Base-by-base conservation (phyloP, 2,329 filamentous ascomycete genomes). In the Botrytis pseudocinerea region DNA sequence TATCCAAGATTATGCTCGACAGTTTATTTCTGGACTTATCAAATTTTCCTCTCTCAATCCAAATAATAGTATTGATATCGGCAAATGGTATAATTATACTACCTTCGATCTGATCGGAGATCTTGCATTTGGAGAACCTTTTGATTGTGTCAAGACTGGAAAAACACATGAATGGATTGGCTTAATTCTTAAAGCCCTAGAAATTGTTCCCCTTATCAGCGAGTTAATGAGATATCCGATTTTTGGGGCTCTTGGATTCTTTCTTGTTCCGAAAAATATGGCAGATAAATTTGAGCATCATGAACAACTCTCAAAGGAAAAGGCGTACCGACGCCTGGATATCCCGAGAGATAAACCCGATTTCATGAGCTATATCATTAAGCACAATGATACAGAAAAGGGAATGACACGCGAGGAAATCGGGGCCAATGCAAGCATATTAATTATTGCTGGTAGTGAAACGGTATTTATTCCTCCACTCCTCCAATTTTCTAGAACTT, bases 101-200 rank as follows among this genome's bases (percentile, higher is more conserved):
- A 79, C 81, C 1, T 83, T 84, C 74, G 83, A 83, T 73, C 77
- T 83, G 38, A 80, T 83, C 57, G 82, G 83, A 25, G 84, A 85
- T 72, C 79, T 85, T 54, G 80, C 84, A 0, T 85, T 85, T 74
- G 84, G 83, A 22, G 82, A 84, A 72, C 80, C 82, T 1, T 84
- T 83, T 74, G 76, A 76, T 22, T 80, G 78, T 73, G 74, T 83
- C 14, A 74, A 80, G 44, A 74, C 51, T 25, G 48, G 59, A 22
- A 46, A 66, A 22, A 40, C 64, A 10, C 35, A 75, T 62, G 51
- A 54, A 5, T 65, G 65, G 66, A 71, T 68, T 5, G 14, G 28
- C 20, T n/a, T 46, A 4, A 48, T 66, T 10, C 40, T 75, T 12
- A 38, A 2, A 28, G 18, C 61, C 28, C 32, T 75, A 4, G 60